Conservation (phyloP, 2,329 filamentous ascomycete genomes). For the Waltergamsia citrina region DNA sequence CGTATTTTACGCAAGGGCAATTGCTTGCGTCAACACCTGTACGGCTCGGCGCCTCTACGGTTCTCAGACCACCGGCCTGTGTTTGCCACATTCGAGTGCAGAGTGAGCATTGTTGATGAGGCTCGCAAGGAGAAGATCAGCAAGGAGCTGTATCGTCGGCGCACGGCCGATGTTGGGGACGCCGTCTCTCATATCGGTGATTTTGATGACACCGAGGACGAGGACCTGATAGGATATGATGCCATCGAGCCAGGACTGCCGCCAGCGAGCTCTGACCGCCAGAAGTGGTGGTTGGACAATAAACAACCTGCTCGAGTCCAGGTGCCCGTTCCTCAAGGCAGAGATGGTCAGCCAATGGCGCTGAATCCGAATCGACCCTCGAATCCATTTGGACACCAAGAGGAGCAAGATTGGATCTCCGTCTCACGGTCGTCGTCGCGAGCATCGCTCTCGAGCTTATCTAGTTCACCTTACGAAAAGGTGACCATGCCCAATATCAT, state of each 20-base stretch:
- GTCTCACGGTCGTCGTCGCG: constrained; percentile 45
- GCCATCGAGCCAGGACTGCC: constrained; percentile 71
- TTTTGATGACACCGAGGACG: constrained; percentile 57
- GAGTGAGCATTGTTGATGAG: constrained; percentile 74
- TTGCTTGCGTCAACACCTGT: constrained; percentile 74
- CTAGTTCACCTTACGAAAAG: constrained; percentile 50
- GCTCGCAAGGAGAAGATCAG: constrained; percentile 61
- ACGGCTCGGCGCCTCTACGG: constrained; percentile 69
- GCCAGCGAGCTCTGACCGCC: constrained; percentile 56
- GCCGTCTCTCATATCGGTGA: constrained; percentile 44
- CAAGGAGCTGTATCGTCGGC: constrained; percentile 62
- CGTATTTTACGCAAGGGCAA: constrained; percentile 79
- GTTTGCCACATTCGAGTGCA: constrained; percentile 79
- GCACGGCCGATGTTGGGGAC: constrained; percentile 56
- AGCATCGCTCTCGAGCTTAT: constrained; percentile 46
- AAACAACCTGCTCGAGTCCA: constrained; percentile 67
- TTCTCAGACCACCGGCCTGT: constrained; percentile 98
- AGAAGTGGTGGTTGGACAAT: constrained; percentile 63
- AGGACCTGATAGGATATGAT: constrained; percentile 74
- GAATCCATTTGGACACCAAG: constrained; percentile 70
- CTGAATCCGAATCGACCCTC: constrained; percentile 66
- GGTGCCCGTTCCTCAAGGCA: constrained; percentile 50
- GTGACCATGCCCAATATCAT: constrained; percentile 38
- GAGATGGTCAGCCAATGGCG: constrained; percentile 42
- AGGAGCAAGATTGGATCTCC: constrained; percentile 79